A percentile compares a stretch with the other conserved stretches of the same genome.
Conservation (phyloP, 1,284 basidiomycete genomes). For the Austropuccinia psidii region DNA sequence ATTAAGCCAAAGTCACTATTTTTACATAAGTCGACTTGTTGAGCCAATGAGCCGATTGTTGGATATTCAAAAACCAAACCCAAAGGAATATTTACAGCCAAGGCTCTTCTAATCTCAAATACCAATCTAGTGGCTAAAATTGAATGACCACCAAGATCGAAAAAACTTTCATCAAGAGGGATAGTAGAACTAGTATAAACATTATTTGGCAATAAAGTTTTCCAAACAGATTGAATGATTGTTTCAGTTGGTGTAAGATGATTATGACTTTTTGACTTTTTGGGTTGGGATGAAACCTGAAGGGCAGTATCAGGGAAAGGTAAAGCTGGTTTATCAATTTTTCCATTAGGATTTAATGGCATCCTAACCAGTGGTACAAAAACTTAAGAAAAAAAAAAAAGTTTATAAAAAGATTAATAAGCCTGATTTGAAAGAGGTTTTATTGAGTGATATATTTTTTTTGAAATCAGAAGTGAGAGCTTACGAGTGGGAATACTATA, state of each 20-base stretch:
- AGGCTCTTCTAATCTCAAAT: slow-evolving; percentile 89
- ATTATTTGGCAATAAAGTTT: slow-evolving; percentile 69
- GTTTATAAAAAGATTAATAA: not conserved
- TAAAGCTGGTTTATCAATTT: slow-evolving; percentile 95
- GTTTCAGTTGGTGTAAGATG: slow-evolving; percentile 65
- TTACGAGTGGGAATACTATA: slow-evolving; percentile 80
- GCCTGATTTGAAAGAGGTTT: slow-evolving; percentile 32
- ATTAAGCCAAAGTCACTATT: slow-evolving; percentile 73
- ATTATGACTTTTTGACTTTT: slow-evolving; percentile 40
- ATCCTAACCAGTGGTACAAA: slow-evolving; percentile 90
- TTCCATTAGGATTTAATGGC: slow-evolving; percentile 98
- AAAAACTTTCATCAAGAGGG: slow-evolving; percentile 89
- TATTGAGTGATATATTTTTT: too few relatives aligned
- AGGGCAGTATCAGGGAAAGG: slow-evolving; percentile 98
- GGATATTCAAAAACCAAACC: slow-evolving; percentile 89
- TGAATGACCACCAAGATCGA: slow-evolving; percentile 96
- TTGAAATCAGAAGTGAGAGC: slow-evolving; percentile 43
- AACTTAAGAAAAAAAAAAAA: slow-evolving; percentile 53
- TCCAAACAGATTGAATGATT: slow-evolving; percentile 74
- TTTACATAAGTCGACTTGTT: slow-evolving; percentile 67
- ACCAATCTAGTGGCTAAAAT: slow-evolving; percentile 94
- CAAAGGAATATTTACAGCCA: slow-evolving; percentile 84
- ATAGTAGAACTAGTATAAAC: slow-evolving; percentile 57
- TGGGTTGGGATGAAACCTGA: slow-evolving; percentile 51
- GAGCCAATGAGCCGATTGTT: slow-evolving; percentile 71